These are phyloP conservation scores for Aspergillus alliaceus DNA, from an alignment of 2,329 filamentous ascomycete species.

Conservation along the genomic window DNA sequence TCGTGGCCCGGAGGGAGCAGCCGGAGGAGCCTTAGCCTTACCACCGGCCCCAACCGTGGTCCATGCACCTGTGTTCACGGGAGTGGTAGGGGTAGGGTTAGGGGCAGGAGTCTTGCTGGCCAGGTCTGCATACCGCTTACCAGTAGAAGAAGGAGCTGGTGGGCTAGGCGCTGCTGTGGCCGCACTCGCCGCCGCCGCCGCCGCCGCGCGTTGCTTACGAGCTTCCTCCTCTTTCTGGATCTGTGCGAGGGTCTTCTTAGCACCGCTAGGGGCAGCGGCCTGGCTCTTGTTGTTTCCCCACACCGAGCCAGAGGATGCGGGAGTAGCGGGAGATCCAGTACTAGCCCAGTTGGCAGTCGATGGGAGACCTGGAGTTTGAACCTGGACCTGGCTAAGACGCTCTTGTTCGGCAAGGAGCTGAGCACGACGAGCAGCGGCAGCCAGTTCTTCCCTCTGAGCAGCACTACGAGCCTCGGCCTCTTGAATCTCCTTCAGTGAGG, in stretches of 20 bases:
- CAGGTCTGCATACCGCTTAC: slow-evolving; percentile 93
- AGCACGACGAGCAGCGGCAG: slow-evolving; percentile 73
- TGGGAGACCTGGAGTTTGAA: slow-evolving; percentile 75
- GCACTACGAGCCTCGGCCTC: slow-evolving; percentile 92
- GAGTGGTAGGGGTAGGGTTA: slow-evolving; percentile 41
- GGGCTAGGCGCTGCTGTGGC: slow-evolving; percentile 38
- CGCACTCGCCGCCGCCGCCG: slow-evolving; percentile 45
- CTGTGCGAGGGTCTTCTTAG: slow-evolving; percentile 89
- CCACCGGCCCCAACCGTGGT: slow-evolving; percentile 92
- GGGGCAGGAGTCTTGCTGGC: slow-evolving; percentile 72
- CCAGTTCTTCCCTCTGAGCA: slow-evolving; percentile 80
- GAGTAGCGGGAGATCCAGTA: slow-evolving; percentile 65
- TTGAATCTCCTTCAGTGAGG: slow-evolving; percentile 94
- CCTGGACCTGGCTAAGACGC: slow-evolving; percentile 62
- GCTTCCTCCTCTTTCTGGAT: slow-evolving; percentile 96
- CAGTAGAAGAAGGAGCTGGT: slow-evolving; percentile 45
- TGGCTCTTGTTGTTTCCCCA: slow-evolving; percentile 53
- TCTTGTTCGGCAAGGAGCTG: slow-evolving; percentile 73
- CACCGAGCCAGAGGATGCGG: slow-evolving; percentile 49
- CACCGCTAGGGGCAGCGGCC: slow-evolving; percentile 40
- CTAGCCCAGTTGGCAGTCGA: slow-evolving; percentile 88
- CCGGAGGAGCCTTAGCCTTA: slow-evolving; percentile 74
- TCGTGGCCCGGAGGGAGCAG: slow-evolving; percentile 47
- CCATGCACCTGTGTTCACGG: slow-evolving; percentile 65
- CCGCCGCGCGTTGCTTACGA: slow-evolving; percentile 72